These are phyloP conservation scores for Trichosporon sp. DNA, from an alignment of 1,284 basidiomycete genomes.

Conservation along the genomic window DNA sequence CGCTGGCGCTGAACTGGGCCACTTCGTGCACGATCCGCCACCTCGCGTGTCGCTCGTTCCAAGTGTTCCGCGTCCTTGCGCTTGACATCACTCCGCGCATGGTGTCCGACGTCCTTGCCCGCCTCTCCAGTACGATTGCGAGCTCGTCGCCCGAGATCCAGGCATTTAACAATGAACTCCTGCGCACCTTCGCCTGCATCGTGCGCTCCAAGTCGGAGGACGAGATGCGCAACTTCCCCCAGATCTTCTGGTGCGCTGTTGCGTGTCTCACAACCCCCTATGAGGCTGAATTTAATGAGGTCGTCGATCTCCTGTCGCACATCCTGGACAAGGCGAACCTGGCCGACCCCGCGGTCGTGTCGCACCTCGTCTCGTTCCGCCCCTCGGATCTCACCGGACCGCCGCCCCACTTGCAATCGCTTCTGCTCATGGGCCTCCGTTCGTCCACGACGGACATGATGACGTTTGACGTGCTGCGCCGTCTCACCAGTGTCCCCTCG, in stretches of 20 bases:
- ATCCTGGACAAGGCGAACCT: constrained; percentile 75
- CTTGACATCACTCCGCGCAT: constrained; percentile 72
- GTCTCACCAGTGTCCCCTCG: constrained; percentile 67
- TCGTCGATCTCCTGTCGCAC: constrained; percentile 68
- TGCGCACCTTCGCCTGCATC: constrained; percentile 74
- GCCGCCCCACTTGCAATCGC: constrained; percentile 68
- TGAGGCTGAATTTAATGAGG: constrained; percentile 76
- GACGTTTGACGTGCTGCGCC: constrained; percentile 72
- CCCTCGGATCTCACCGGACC: constrained; percentile 74
- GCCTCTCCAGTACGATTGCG: constrained; percentile 81
- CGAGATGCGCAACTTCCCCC: constrained; percentile 66
- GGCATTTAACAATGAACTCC: constrained; percentile 78
- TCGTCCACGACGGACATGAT: constrained; percentile 71
- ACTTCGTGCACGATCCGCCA: constrained; percentile 83
- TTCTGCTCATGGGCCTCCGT: constrained; percentile 77
- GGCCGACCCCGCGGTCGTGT: constrained; percentile 66
- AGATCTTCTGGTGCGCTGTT: constrained; percentile 83
- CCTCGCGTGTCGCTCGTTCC: constrained; percentile 84
- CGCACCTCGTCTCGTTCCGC: constrained; percentile 67
- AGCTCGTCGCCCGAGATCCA: constrained; percentile 71
- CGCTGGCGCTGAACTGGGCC: constrained; percentile 79
- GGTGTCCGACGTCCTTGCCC: constrained; percentile 76
- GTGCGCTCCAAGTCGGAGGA: constrained; percentile 65
- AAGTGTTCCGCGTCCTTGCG: constrained; percentile 83
- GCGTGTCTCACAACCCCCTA: constrained; percentile 82